Percentiles rank a stretch among this genome's conserved stretches.
These are phyloP conservation scores for Evernia prunastri DNA, from an alignment of 495 filamentous ascomycete genomes.

Conservation along the genomic window DNA sequence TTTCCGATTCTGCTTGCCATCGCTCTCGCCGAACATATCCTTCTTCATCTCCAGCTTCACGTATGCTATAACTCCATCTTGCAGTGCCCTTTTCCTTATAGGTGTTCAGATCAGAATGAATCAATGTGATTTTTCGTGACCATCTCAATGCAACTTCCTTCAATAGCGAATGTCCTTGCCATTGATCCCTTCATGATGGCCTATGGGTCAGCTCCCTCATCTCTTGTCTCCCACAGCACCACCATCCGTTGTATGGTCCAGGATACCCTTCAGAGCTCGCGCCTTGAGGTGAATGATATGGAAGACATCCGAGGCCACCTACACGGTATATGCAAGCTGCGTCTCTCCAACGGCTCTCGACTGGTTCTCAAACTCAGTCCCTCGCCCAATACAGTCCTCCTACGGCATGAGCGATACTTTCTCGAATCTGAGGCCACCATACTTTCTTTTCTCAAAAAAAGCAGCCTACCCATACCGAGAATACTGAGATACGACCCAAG, in stretches of 20 bases:
- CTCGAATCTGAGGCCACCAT: conserved; percentile 52
- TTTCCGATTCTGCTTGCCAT: background rate
- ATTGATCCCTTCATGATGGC: conserved; percentile 12
- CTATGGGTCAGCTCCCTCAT: conserved; percentile 1
- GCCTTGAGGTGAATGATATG: conserved; percentile 37
- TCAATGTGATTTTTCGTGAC: background rate
- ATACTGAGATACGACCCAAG: conserved; percentile 46
- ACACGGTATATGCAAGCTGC: conserved; percentile 47
- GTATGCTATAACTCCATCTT: background rate
- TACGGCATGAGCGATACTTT: conserved; percentile 51
- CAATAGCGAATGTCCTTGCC: conserved; percentile 5
- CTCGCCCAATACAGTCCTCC: conserved; percentile 42
- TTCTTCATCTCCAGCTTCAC: background rate
- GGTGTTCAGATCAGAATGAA: background rate
- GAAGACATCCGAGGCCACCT: conserved; percentile 44
- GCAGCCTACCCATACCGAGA: conserved; percentile 44
- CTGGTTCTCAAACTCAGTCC: conserved; percentile 51
- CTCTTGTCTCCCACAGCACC: conserved; percentile 20
- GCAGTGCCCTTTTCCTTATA: background rate
- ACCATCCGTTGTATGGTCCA: conserved; percentile 41
- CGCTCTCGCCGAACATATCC: conserved; percentile 2
- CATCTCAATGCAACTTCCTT: conserved; percentile 10
- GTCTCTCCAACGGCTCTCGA: conserved; percentile 47
- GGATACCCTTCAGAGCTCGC: conserved; percentile 36
- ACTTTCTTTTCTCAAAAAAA: conserved; percentile 43